Evolutionary conservation across 163 green algal genomes (phyloP).

Genomic region (Chlamydomonas reinhardtii): DNA sequence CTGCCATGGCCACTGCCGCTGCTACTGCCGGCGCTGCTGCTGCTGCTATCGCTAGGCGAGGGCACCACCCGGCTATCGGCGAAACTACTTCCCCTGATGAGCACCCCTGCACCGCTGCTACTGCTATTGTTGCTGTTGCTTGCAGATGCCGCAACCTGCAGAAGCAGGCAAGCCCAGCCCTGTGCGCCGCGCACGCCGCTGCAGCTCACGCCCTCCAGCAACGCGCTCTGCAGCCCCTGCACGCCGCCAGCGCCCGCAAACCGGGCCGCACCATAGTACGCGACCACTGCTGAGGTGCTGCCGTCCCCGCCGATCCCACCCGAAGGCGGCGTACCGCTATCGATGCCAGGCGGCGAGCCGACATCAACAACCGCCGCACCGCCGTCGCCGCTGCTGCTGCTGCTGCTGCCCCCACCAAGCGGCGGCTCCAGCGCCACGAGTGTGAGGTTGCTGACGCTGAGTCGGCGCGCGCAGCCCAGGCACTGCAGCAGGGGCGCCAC

Average conservation of each 20-base stretch:
- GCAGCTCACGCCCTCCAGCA: not conserved
- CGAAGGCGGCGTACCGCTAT: too few species aligned
- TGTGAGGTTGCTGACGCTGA: not conserved
- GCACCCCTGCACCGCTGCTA: not conserved
- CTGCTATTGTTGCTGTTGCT: too few species aligned
- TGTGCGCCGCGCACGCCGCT: not conserved
- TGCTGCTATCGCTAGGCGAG: too few species aligned
- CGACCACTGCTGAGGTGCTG: too few species aligned
- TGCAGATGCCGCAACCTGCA: not conserved
- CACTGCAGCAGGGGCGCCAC: conserved; percentile 11
- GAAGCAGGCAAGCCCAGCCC: conserved; percentile 18
- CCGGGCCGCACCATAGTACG: not conserved
- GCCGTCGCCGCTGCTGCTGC: too few species aligned
- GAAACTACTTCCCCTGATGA: not conserved
- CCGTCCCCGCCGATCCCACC: too few species aligned
- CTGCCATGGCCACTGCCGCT: too few species aligned
- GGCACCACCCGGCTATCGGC: not conserved
- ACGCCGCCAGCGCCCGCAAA: not conserved
- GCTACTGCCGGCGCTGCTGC: too few species aligned
- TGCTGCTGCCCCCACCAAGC: too few species aligned
- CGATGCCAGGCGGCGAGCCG: too few species aligned
- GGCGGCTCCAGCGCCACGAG: not conserved
- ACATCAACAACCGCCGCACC: too few species aligned
- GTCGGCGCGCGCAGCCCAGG: conserved; percentile 1
- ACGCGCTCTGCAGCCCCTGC: not conserved